phyloP scores from a whole-genome alignment of 169 alveolate genomes.

The Eimeria falciformis region DNA sequence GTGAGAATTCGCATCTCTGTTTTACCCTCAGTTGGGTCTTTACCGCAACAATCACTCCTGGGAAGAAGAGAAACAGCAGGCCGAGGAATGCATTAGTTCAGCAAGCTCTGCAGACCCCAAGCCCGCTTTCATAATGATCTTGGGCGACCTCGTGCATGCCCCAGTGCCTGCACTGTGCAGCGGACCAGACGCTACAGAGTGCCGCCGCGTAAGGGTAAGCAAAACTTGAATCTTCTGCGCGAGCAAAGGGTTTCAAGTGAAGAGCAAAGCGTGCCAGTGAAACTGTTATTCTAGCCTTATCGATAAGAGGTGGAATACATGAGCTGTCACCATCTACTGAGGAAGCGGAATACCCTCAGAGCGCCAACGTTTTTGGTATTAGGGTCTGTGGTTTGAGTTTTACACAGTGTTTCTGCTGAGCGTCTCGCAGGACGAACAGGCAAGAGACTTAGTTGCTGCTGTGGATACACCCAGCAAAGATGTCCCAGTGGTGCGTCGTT shows the following conservation, averaged over 20 bases:
- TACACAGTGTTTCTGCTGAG: not conserved
- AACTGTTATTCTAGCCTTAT: too few relatives aligned
- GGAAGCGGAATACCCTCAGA: too few relatives aligned
- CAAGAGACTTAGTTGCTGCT: not conserved
- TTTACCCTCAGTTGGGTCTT: conserved; percentile 15
- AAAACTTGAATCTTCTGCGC: not conserved
- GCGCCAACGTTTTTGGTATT: not conserved
- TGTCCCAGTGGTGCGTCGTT: conserved; percentile 26
- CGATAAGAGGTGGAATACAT: too few relatives aligned
- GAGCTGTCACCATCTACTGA: too few relatives aligned
- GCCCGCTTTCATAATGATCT: conserved; percentile 17
- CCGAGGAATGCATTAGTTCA: conserved; percentile 3
- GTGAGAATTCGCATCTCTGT: not conserved
- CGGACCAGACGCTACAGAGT: not conserved
- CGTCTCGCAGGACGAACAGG: conserved; percentile 51
- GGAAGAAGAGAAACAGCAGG: conserved; percentile 56
- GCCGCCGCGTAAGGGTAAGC: conserved; percentile 35
- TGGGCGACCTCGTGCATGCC: conserved; percentile 60
- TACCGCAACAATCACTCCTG: conserved; percentile 46
- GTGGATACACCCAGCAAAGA: conserved; percentile 18
- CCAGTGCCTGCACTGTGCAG: conserved; percentile 39
- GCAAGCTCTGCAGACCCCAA: not conserved
- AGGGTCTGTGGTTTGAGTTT: not conserved
- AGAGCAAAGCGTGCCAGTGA: too few relatives aligned
- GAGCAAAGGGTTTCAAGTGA: too few relatives aligned